Conservation (phyloP, 2,329 filamentous ascomycete genomes). For the Sclerotinia nivalis region DNA sequence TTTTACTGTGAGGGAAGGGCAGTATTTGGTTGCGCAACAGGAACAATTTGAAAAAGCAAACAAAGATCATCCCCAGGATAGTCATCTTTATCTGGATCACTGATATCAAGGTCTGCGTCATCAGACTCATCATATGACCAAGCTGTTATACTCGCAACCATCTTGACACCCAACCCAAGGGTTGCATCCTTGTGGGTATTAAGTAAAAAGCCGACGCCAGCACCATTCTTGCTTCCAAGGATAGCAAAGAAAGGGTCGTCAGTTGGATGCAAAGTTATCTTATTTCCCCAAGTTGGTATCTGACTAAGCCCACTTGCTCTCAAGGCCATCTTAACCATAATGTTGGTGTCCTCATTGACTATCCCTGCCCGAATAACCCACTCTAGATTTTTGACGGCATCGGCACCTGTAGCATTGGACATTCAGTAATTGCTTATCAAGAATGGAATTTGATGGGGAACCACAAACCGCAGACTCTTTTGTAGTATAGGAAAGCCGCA, state of each 20-base stretch:
- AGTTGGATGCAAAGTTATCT: neutral
- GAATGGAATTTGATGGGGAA: neutral
- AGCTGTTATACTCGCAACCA: neutral
- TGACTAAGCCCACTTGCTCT: neutral
- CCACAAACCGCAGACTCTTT: neutral
- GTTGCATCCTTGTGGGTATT: neutral
- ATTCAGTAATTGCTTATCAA: neutral
- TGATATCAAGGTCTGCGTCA: neutral
- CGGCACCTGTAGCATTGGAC: neutral
- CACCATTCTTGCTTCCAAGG: constrained; percentile 13
- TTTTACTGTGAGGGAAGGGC: neutral
- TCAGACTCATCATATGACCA: neutral
- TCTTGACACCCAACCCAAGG: neutral
- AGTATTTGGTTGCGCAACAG: neutral
- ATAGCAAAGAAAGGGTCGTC: constrained; percentile 3
- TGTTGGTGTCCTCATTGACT: neutral
- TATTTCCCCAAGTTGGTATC: neutral
- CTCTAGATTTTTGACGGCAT: neutral
- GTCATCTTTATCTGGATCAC: neutral
- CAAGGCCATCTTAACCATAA: constrained; percentile 2
- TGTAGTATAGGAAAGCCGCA: neutral
- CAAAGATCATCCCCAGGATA: neutral
- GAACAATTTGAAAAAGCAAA: neutral
- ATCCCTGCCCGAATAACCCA: neutral
- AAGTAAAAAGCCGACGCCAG: neutral